Evolutionary conservation across 208 protist species (phyloP), one percentile per base, ranked within the genome.

Genomic region (Acanthamoeba sp.): DNA sequence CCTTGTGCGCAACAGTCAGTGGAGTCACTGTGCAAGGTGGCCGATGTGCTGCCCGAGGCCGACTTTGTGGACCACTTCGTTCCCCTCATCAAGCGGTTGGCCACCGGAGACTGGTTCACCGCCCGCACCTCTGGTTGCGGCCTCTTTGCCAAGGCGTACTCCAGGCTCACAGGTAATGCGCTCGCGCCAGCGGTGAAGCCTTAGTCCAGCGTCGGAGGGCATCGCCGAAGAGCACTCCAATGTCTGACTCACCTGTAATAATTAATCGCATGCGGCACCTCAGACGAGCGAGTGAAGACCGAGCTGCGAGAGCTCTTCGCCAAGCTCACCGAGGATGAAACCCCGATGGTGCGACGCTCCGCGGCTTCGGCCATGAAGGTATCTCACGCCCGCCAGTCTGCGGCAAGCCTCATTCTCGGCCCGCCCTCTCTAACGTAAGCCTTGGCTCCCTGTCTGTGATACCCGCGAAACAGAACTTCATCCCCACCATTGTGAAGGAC

Each of bases 331-430:
- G 95, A 96, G 14, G 99, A 99, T 93, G 98, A 99, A 73, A 99
- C 99, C 90, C 99, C 99, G 64, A 99, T 99, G 97, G 99, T 99
- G 32, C 98, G 99, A 73, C 98, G 99, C 42, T 97, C 99, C 2
- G 99, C 98, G 0, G 98, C 98, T 71, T 94, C 91, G n/a, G 78
- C 45, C 36, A 66, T 94, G 73, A 88, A 88, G 78, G 91, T 94
- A 88, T 29, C n/a, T n/a, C n/a, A n/a, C n/a, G n/a, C n/a, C n/a
- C n/a, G n/a, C n/a, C n/a, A n/a, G n/a, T n/a, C n/a, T n/a, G n/a
- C n/a, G n/a, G n/a, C n/a, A n/a, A n/a, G n/a, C n/a, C n/a, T n/a
- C n/a, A n/a, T n/a, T n/a, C 22, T 80, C 34, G 71, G 38, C 16
- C 18, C 22, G 32, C 38, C 18, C 71, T 10, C 14, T 22, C 32